Conservation (phyloP, 192 early-diverging fungal genomes). For the Coemansia sp. region DNA sequence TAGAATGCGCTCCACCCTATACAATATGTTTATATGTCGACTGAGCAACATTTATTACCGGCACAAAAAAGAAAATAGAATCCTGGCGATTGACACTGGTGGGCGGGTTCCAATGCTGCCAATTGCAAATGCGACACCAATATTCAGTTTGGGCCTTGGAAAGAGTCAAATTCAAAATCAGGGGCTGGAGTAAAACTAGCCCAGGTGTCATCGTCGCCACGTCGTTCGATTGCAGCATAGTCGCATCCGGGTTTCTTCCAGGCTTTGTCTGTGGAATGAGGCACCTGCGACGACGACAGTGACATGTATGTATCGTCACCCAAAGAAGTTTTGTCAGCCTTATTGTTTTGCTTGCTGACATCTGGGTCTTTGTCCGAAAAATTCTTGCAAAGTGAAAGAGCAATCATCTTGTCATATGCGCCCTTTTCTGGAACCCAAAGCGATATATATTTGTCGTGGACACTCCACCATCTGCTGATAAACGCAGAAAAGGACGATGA, state of each 20-base stretch:
- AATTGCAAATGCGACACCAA: no score
- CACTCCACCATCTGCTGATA: constrained; percentile 71
- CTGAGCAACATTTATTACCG: no score
- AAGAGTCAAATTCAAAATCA: constrained; percentile 32
- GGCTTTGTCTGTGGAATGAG: constrained; percentile 29
- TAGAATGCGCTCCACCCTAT: neutral
- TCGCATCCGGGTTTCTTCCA: constrained; percentile 30
- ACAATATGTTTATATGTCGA: neutral
- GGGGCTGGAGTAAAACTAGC: constrained; percentile 37
- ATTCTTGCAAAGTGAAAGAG: constrained; percentile 14
- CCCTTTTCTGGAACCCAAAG: constrained; percentile 28
- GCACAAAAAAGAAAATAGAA: no score
- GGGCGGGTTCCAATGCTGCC: no score
- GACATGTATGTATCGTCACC: neutral
- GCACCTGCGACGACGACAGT: neutral
- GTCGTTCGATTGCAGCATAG: constrained; percentile 8
- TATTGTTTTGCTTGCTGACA: neutral
- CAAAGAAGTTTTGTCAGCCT: neutral
- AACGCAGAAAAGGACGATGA: constrained; percentile 43
- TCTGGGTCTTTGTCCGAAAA: neutral
- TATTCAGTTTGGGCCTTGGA: neutral
- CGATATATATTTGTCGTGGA: constrained; percentile 59
- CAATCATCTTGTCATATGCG: constrained; percentile 11
- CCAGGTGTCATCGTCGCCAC: constrained; percentile 22
- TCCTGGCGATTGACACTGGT: no score